phyloP scores from a whole-genome alignment of 78 protist species.

The Dictyostelium firmibasis region DNA sequence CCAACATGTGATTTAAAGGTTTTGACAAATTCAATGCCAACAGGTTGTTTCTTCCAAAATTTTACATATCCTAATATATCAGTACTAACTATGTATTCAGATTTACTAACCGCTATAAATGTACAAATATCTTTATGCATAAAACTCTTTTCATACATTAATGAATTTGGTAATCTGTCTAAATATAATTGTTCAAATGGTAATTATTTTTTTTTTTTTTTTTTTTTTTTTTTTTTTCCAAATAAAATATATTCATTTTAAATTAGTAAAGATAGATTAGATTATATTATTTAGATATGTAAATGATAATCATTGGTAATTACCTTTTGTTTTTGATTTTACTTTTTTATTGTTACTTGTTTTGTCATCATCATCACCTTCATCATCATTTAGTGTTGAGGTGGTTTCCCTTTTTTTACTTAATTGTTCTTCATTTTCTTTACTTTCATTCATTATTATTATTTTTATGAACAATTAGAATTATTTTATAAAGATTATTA shows the following conservation, averaged over 20 bases:
- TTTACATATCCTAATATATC: slow-evolving; percentile 94
- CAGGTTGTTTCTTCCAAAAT: slow-evolving; percentile 94
- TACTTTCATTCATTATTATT: not conserved
- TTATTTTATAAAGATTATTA: too few relatives aligned
- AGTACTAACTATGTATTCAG: slow-evolving; percentile 91
- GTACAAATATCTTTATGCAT: slow-evolving; percentile 92
- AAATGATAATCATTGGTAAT: too few relatives aligned
- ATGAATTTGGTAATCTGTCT: slow-evolving; percentile 84
- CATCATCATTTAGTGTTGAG: not conserved
- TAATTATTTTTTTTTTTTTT: slow-evolving; percentile 27
- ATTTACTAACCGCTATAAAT: not conserved
- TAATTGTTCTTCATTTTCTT: not conserved
- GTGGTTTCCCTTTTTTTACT: not conserved
- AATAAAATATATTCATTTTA: not conserved
- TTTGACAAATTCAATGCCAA: slow-evolving; percentile 95
- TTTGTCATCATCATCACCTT: not conserved
- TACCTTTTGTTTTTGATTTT: slow-evolving; percentile 11
- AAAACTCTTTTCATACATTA: slow-evolving; percentile 92
- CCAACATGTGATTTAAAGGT: slow-evolving; percentile 91
- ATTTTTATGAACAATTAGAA: too few relatives aligned
- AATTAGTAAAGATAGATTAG: too few relatives aligned
- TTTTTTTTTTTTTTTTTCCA: not conserved
- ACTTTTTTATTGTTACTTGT: not conserved
- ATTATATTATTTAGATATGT: too few relatives aligned
- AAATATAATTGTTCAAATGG: slow-evolving; percentile 76